These are phyloP conservation scores for Fraxinus platypoda DNA, from an alignment of 305 asterid species.

Conservation along the genomic window DNA sequence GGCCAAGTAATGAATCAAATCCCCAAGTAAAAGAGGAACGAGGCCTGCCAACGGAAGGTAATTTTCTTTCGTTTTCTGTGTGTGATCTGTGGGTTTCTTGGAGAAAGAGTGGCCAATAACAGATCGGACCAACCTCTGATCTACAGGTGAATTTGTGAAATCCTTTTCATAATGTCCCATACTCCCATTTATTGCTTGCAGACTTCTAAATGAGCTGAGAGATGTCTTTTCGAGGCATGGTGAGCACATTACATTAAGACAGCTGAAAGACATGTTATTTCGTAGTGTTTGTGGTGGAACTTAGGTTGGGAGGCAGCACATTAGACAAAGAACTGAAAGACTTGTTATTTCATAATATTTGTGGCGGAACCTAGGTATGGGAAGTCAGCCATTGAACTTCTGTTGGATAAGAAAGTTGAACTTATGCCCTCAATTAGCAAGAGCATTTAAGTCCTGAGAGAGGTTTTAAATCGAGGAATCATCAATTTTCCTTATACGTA, in stretches of 20 bases:
- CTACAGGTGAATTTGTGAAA: not conserved
- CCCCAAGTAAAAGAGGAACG: slow-evolving; percentile 35
- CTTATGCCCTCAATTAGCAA: not conserved
- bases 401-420: not conserved
- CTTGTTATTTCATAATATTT: not conserved
- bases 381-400: not conserved
- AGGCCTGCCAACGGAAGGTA: slow-evolving; percentile 49
- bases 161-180: not conserved
- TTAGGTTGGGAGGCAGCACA: not conserved
- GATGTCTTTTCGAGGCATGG: not conserved
- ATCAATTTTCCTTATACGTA: not conserved
- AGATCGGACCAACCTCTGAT: not conserved
- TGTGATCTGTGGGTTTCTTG: not conserved
- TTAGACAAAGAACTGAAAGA: not conserved
- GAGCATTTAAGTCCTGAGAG: not conserved
- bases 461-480: not conserved
- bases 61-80: slow-evolving; percentile 13
- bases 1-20: slow-evolving; percentile 34
- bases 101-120: not conserved
- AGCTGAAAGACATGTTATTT: not conserved
- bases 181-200: not conserved
- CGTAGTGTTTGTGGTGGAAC: not conserved
- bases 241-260: not conserved
- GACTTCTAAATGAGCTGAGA: not conserved
- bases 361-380: not conserved